Base-by-base conservation (phyloP, 176 grass and related monocot species). In the Canna indica region DNA sequence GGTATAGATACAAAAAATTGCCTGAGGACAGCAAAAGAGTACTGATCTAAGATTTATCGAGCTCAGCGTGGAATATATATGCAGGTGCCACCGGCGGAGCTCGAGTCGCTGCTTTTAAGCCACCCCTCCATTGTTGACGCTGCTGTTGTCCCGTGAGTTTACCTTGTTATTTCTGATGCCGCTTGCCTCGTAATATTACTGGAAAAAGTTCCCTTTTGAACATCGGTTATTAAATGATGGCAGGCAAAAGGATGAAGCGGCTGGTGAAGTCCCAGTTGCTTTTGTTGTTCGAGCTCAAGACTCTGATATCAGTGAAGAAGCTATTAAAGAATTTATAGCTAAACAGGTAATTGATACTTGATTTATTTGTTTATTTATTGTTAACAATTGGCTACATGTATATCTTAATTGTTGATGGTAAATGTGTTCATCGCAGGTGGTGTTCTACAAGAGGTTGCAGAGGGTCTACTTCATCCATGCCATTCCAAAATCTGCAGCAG, bases 371-470 rank as follows among this genome's bases (percentile, higher is more conserved):
- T 29, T 29, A 16, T 15, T 63, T 67, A 35, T 25, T 36, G 16
- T 17, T 24, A 66, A 4, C 34, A 7, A 35, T 50, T 30, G 2
- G 28, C 47, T 73, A 27, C 0, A 18, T 1, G 3, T 28, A 33
- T 18, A 6, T 3, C 14, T 57, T 14, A 41, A 22, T 22, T 11
- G 5, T 36, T 66, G 63, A 0, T 66, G 15, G 13, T 64, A 17
- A 1, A 36, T 52, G 18, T 64, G n/a, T n/a, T n/a, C n/a, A n/a
- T n/a, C n/a, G 22, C 75, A 97, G 93, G 94, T 97, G 71, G 86
- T 97, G 68, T 97, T 92, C 17, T 92, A 97, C 68, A 92, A 97
- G 82, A 90, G 80, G 69, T 75, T 97, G 70, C 86, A 97, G 81
- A 97, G 77, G 75, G 81, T 97, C 34, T 80, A 92, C 79, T 97